These are phyloP conservation scores for Penicillium hordei DNA, from an alignment of 2,329 filamentous ascomycete species.

Conservation along the genomic window DNA sequence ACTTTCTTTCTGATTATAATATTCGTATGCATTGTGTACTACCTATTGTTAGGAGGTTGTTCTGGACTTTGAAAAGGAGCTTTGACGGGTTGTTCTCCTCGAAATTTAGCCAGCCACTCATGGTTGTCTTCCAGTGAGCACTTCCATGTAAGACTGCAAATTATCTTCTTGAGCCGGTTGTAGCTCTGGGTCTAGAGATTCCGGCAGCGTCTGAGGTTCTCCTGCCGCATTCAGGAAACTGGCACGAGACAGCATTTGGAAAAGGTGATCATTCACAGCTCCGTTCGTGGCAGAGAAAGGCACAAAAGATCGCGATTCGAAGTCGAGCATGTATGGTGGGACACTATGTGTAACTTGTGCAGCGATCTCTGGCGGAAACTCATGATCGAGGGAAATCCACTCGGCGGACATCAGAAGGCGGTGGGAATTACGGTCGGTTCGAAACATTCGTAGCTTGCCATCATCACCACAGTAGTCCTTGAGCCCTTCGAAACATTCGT, in stretches of 20 bases:
- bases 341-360: constrained; percentile 17
- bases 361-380: constrained; percentile 15
- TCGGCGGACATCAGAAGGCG: constrained; percentile 55
- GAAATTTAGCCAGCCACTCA: constrained; percentile 18
- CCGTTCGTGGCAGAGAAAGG: constrained; percentile 21
- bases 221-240: not conserved
- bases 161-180: not conserved
- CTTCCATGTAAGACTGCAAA: constrained; percentile 4
- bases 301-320: constrained; percentile 17
- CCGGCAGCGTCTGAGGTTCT: not conserved
- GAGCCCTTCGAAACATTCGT: constrained; percentile 80
- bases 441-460: constrained; percentile 69
- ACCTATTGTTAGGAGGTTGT: not conserved
- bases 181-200: not conserved
- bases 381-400: constrained; percentile 64
- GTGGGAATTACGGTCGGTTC: constrained; percentile 64
- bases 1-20: too few relatives aligned
- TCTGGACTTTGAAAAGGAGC: not conserved
- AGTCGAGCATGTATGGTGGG: constrained; percentile 21
- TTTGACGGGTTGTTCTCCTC: not conserved
- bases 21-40: too few relatives aligned
- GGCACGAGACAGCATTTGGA: constrained; percentile 14
- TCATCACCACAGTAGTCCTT: constrained; percentile 68
- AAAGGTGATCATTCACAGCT: constrained; percentile 14
- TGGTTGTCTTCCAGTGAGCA: constrained; percentile 21